Base-by-base conservation (phyloP, 257 asterid species). In the Solanum etuberosum region DNA sequence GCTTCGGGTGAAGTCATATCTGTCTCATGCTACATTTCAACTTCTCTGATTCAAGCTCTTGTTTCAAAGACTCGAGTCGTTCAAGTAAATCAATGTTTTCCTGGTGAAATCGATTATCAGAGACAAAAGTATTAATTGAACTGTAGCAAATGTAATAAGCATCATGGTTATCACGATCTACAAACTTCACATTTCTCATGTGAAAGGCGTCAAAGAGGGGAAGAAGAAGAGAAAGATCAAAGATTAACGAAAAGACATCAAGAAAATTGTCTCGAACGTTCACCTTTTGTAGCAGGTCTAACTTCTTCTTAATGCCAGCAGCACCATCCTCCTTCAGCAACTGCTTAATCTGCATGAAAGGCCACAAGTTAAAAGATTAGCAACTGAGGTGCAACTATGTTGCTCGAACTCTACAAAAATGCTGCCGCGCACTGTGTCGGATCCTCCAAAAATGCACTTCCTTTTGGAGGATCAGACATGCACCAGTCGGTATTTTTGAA, bases 51-150 rank as follows among this genome's bases (percentile, higher is more conserved):
- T 93, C 98, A 77, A 97, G 98, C 89, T 94, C 98, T 92, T 92
- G 98, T 85, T 97, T 97, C 95, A 96, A 85, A 59, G 94, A 88
- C 90, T 94, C 98, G 0, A 96, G 92, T 67, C 93, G 92, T 84
- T 93, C 96, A 68, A 93, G 98, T 92, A 97, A 91, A 91, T 91
- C 96, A 90, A 90, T 78, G 87, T 97, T 97, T 94, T 97, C 98
- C 99, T 97, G 73, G 84, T 86, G 85, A 29, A 78, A 80, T 80
- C 25, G 21, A 46, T 27, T 42, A 80, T 29, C 42, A 5, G 32
- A 4, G 25, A 80, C 21, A 10, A 5, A 42, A 5, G 10, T 46
- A 29, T 46, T 9, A 46, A 43, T 9, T 29, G 10, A 48, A 16
- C 29, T 5, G 42, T 43, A 63, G 16, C 7, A 11, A 42, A 25